Base-by-base conservation (phyloP, 2,329 filamentous ascomycete species). In the Aspergillus pseudoviridinutans region DNA sequence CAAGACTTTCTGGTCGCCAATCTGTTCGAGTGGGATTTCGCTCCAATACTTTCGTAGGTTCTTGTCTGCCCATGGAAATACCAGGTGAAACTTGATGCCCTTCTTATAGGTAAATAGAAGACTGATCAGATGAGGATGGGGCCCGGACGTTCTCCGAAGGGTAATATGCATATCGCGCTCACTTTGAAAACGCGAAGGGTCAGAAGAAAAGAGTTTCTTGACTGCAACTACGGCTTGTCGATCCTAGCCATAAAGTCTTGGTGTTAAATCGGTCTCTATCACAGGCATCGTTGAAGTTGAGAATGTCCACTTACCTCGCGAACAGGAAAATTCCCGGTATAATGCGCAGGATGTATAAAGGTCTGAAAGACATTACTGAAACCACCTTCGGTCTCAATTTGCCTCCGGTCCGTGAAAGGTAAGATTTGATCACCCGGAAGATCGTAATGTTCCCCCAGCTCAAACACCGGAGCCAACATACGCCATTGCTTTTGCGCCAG, bases 1-100 rank as follows among this genome's bases (percentile, higher is more conserved):
- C 1, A 64, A 24, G 1, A 67, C 47, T 2, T 55, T 64, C n/a
- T 24, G 27, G 9, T 35, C 1, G 25, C 64, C 55, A 32, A 66
- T 65, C 0, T 49, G 9, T 0, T 66, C 65, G 0, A 12, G 24
- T 10, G 54, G 25, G 4, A 35, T 51, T 1, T 57, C 27, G 1
- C 64, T 55, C 71, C 69, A 74, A 47, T 67, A 73, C 9, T 47
- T 57, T 10, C 64, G 29, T 2, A 74, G 50, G 41, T 67, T 70
- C 0, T 42, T 54, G 27, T 67, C 54, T 0, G 70, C 70, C 12
- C 60, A 69, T 1, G 68, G 70, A 38, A 73, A 71, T 22, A 72
- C 61, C 10, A 73, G 53, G 47, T 73, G 67, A 49, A 62, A 69
- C n/a, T 55, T 57, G 1, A 35, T 46, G 0, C 61, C 41, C 8